phyloP scores from a whole-genome alignment of 306 rosid species.

The Quercus suber region DNA sequence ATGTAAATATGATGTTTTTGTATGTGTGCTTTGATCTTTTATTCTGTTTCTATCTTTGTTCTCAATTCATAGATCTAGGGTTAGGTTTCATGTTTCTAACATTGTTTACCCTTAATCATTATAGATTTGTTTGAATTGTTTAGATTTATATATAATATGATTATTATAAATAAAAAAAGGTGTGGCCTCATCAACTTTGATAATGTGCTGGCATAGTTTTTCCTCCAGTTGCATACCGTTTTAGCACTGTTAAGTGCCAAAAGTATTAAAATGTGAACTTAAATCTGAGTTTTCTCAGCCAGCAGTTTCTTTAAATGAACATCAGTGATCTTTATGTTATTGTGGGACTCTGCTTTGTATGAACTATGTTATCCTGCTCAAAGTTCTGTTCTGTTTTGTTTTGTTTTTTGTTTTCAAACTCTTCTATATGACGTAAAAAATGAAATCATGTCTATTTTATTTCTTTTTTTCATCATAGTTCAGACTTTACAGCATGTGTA shows the following conservation, averaged over 20 bases:
- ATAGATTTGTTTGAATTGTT: too few species aligned
- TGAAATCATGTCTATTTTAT: background rate
- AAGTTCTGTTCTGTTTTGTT: background rate
- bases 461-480: background rate
- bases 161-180: too few species aligned
- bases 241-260: background rate
- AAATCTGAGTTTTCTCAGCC: background rate
- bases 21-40: too few species aligned
- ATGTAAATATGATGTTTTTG: too few species aligned
- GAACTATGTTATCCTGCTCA: background rate
- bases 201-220: too few species aligned
- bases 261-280: background rate
- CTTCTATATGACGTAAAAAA: background rate
- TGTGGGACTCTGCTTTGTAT: background rate
- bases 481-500: background rate
- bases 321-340: background rate
- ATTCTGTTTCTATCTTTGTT: too few species aligned
- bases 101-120: too few species aligned
- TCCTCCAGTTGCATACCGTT: background rate
- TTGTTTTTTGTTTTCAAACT: background rate
- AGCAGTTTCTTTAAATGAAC: background rate
- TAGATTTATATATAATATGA: too few species aligned
- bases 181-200: too few species aligned
- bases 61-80: too few species aligned
- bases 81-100: too few species aligned